These are phyloP conservation scores for Cytospora paraplurivora DNA, from an alignment of 2,329 filamentous ascomycete species.

Conservation along the genomic window DNA sequence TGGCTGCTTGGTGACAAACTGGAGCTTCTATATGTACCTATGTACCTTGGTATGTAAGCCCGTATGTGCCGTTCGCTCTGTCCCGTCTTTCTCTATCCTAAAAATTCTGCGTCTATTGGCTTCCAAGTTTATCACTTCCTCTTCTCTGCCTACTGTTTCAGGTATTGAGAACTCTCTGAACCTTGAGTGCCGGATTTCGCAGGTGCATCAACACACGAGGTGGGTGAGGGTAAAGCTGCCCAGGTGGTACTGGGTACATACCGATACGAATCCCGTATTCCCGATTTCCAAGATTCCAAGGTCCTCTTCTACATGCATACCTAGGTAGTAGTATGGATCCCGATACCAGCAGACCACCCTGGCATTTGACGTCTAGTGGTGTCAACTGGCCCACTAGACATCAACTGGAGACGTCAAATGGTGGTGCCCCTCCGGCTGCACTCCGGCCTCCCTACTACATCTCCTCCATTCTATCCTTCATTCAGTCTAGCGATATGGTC, in stretches of 20 bases:
- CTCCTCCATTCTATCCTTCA: neutral
- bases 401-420: too few species aligned
- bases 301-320: neutral
- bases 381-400: too few species aligned
- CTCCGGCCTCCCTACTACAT: neutral
- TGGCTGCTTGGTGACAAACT: neutral
- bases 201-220: too few species aligned
- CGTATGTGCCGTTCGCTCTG: too few species aligned
- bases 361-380: too few species aligned
- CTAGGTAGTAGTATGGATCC: neutral
- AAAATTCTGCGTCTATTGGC: too few species aligned
- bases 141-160: too few species aligned
- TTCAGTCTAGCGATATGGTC: neutral
- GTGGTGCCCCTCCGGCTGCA: neutral
- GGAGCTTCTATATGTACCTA: constrained; percentile 5
- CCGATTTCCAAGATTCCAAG: neutral
- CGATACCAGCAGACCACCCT: too few species aligned
- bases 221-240: neutral
- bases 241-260: neutral
- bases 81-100: too few species aligned
- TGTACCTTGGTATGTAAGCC: neutral
- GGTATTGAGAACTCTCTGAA: too few species aligned
- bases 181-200: too few species aligned
- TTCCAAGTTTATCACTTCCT: too few species aligned
- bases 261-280: neutral